Evolutionary conservation across 495 filamentous ascomycete genomes (phyloP).

Genomic region (Penicillium ucsense): DNA sequence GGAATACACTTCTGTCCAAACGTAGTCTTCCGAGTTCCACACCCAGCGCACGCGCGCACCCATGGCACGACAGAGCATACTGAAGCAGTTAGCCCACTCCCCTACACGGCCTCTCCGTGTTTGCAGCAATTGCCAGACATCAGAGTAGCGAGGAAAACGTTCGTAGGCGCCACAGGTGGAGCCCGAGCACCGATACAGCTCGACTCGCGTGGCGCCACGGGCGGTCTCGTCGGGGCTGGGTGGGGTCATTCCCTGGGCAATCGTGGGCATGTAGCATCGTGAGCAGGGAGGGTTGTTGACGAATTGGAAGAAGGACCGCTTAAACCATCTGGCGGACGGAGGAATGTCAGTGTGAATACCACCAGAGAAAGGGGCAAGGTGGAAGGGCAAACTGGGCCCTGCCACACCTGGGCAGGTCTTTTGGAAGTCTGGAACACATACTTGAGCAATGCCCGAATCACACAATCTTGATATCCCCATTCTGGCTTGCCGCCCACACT

Average conservation of each 20-base stretch:
- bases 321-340: conserved; percentile 70
- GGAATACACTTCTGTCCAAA: conserved; percentile 97
- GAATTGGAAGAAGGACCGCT: conserved; percentile 87
- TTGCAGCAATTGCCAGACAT: conserved; percentile 88
- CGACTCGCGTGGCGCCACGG: conserved; percentile 74
- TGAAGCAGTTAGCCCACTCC: conserved; percentile 98
- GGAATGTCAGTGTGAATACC: conserved; percentile 12
- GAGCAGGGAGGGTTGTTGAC: conserved; percentile 90
- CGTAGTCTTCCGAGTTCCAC: conserved; percentile 95
- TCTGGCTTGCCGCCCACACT: conserved; percentile 75
- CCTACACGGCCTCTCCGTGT: conserved; percentile 76
- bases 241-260: conserved; percentile 67
- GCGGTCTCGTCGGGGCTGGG: conserved; percentile 84
- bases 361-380: background rate
- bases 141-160: conserved; percentile 88
- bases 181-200: conserved; percentile 78
- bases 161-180: conserved; percentile 63
- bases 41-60: conserved; percentile 92
- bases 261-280: conserved; percentile 71
- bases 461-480: conserved; percentile 98
- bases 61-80: conserved; percentile 92
- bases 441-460: conserved; percentile 82
- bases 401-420: background rate
- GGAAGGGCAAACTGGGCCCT: background rate
- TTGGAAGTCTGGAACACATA: conserved; percentile 10